Evolutionary conservation across 352 stramenopile genomes (phyloP).

Genomic region (Blastocystis hominis): DNA sequence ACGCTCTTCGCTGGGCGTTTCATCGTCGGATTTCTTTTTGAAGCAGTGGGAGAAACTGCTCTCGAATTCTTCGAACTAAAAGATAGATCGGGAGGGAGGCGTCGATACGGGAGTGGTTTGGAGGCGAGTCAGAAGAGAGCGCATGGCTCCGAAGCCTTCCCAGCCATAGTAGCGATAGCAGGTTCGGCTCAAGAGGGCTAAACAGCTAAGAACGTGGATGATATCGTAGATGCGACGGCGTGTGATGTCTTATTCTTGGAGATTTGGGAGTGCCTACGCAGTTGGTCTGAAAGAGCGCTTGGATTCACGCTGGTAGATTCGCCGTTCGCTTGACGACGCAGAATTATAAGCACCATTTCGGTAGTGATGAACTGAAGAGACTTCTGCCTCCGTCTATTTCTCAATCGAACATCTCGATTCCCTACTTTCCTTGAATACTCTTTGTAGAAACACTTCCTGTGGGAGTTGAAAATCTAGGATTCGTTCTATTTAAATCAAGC

Average conservation of each 20-base stretch:
- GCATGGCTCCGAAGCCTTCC: conserved; percentile 15
- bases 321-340: neutral
- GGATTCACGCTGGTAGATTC: conserved; percentile 12
- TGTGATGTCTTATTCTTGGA: neutral
- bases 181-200: neutral
- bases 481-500: too few relatives aligned
- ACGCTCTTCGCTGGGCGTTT: neutral
- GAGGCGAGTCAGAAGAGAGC: neutral
- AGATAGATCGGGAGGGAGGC: neutral
- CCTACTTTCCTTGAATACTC: conserved; percentile 10
- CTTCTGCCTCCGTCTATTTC: conserved; percentile 38
- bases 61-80: conserved; percentile 48
- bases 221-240: conserved; percentile 55
- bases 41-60: conserved; percentile 11
- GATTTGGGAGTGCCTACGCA: neutral
- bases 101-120: neutral
- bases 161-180: conserved; percentile 40
- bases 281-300: neutral
- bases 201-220: conserved; percentile 27
- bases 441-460: neutral
- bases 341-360: conserved; percentile 23
- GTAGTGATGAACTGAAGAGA: conserved; percentile 54
- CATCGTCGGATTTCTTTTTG: neutral
- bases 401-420: neutral
- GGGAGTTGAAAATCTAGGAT: neutral